Evolutionary conservation across 495 filamentous ascomycete genomes (phyloP), one percentile per base, ranked within the genome.

Genomic region (Oleoguttula mirabilis): DNA sequence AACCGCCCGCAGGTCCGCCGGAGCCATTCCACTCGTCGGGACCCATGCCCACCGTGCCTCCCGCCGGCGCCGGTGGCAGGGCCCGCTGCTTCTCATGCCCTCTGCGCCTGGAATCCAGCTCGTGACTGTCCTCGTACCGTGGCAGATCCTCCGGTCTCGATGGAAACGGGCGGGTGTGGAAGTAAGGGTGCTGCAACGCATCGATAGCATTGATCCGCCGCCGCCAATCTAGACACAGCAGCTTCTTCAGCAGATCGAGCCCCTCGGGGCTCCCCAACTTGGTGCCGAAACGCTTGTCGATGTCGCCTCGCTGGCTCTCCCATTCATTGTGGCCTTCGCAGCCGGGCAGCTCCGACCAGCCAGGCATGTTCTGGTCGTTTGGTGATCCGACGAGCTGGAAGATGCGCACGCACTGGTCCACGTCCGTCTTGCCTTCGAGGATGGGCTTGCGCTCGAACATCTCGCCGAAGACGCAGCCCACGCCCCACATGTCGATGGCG

Each of bases 401-500:
- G 40, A 96, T 94, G 35, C 88, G 73, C 10, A 90, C 76, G 30
- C 86, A 75, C 62, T 99, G 90, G 55, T 96, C 82, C 4, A 74
- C 62, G 57, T 99, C 90, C 55, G 80, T 92, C 41, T 76, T 84
- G 3, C 90, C 90, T 2, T 84, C 76, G 19, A 99, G 72, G 34
- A 99, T 95, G 0, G 90, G 90, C 57, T 85, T 93, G 36, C 86
- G 77, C 51, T 84, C 78, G 46, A 96, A 82, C 90, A 99, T 99
- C 61, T 99, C 90, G 22, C 86, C 90, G 59, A 99, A 95, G 10
- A 99, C 86, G 58, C 90, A 95, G 21, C 84, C 88, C 53, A 93
- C 88, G 56, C 90, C 90, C 90, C 90, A 99, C 69, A 96, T 72
- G 62, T 99, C 90, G 58, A 99, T 94, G 3, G 90, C 87, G 17